Conservation (phyloP, 345 rosid genomes). For the Anastatica hierochuntica region DNA sequence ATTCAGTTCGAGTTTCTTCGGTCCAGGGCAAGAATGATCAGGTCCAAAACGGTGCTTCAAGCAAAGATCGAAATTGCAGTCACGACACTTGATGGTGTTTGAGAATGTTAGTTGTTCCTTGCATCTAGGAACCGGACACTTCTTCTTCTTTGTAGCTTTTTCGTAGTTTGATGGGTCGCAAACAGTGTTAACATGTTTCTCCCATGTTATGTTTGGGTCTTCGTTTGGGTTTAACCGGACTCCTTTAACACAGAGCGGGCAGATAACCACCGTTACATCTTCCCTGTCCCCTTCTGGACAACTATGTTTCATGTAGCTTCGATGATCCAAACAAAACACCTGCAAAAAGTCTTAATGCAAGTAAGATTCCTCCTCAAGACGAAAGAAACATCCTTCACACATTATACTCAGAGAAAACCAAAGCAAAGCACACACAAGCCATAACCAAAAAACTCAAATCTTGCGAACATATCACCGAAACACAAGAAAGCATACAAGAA, state of each 20-base stretch:
- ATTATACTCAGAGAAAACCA: no score
- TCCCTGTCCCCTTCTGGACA: conserved; percentile 71
- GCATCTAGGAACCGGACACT: conserved; percentile 88
- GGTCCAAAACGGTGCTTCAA: conserved; percentile 90
- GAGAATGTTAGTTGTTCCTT: conserved; percentile 70
- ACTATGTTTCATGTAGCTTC: conserved; percentile 61
- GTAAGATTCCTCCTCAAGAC: no score
- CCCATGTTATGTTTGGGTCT: conserved; percentile 88
- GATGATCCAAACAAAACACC: conserved; percentile 88
- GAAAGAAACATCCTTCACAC: no score
- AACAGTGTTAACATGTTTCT: conserved; percentile 60
- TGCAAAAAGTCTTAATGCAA: conserved; percentile 3
- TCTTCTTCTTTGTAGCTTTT: conserved; percentile 78
- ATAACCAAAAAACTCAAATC: no score
- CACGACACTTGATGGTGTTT: conserved; percentile 80
- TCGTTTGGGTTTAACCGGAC: conserved; percentile 65
- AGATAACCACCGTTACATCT: conserved; percentile 78
- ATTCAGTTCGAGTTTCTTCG: conserved; percentile 48
- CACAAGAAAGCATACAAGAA: no score
- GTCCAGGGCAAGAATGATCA: conserved; percentile 74
- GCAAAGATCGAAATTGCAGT: conserved; percentile 70
- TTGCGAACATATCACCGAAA: no score
- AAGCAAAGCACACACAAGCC: no score
- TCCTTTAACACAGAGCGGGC: conserved; percentile 92
- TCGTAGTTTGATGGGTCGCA: conserved; percentile 92